These are phyloP conservation scores for Silene conica DNA, from an alignment of 148 eudicot species.

Conservation along the genomic window DNA sequence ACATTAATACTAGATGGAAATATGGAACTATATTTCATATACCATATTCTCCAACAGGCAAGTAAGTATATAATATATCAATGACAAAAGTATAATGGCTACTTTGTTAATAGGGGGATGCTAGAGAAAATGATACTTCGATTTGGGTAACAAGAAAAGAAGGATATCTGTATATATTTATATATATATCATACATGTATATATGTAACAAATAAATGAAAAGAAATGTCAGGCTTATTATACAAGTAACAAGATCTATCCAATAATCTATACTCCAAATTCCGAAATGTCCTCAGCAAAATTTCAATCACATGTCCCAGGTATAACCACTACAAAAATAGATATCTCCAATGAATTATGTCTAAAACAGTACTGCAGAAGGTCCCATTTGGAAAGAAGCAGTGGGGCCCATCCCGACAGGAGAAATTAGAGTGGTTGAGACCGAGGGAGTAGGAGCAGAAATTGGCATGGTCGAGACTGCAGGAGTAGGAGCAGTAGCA, in stretches of 20 bases:
- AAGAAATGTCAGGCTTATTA: constrained; percentile 20
- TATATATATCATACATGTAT: too few species aligned
- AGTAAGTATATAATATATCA: too few species aligned
- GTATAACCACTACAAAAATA: neutral
- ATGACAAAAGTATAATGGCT: too few species aligned
- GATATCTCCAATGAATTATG: neutral
- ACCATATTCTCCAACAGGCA: too few species aligned
- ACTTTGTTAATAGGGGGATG: too few species aligned
- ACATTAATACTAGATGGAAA: too few species aligned
- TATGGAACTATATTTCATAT: too few species aligned
- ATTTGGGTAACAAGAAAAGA: too few species aligned
- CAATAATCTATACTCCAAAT: constrained; percentile 7
- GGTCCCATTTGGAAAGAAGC: neutral
- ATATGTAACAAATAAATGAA: constrained; percentile 3
- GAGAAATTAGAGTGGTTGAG: too few species aligned
- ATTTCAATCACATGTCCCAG: constrained; percentile 6
- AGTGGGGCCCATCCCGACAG: neutral
- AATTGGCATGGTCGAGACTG: neutral
- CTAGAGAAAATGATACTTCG: too few species aligned
- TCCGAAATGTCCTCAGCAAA: neutral
- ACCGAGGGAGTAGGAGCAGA: too few species aligned
- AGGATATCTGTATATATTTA: too few species aligned
- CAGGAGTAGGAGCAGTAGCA: neutral
- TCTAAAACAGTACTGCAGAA: constrained; percentile 15
- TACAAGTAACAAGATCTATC: constrained; percentile 3